Percentiles rank a stretch among this genome's conserved stretches.
Conservation (phyloP, 805 yeast genomes). For the Monosporozyma aerobia region DNA sequence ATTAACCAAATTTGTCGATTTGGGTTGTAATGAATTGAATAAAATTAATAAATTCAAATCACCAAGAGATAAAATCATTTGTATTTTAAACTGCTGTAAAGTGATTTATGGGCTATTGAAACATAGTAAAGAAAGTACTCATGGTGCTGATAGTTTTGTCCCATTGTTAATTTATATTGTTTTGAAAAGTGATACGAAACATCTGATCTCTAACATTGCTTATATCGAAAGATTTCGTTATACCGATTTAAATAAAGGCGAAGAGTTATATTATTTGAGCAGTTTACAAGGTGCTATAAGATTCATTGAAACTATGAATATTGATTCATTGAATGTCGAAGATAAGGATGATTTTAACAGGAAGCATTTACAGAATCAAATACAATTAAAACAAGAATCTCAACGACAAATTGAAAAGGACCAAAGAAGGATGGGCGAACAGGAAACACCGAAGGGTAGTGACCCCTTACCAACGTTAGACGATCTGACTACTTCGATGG, state of each 20-base stretch:
- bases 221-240: slow-evolving; percentile 82
- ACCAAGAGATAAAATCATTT: slow-evolving; percentile 89
- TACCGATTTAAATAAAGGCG: slow-evolving; percentile 71
- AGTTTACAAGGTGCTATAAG: slow-evolving; percentile 85
- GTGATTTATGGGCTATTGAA: slow-evolving; percentile 82
- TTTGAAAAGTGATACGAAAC: slow-evolving; percentile 53
- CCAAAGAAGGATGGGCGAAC: slow-evolving; percentile 9
- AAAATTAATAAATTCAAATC: slow-evolving; percentile 80
- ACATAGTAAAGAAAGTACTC: slow-evolving; percentile 54
- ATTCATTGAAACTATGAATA: slow-evolving; percentile 56
- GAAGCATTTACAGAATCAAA: slow-evolving; percentile 38
- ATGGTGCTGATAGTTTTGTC: slow-evolving; percentile 90
- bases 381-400: slow-evolving; percentile 26
- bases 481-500: slow-evolving; percentile 18
- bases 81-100: slow-evolving; percentile 84
- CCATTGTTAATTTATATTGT: slow-evolving; percentile 79
- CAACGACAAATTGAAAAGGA: not conserved
- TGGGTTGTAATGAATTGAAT: slow-evolving; percentile 65
- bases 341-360: slow-evolving; percentile 51
- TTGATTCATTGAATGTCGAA: slow-evolving; percentile 49
- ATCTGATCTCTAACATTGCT: slow-evolving; percentile 66
- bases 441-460: not conserved
- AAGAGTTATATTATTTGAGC: slow-evolving; percentile 82
- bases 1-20: slow-evolving; percentile 45
- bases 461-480: slow-evolving; percentile 17